A percentile compares a stretch with the other conserved stretches of the same genome.
phyloP scores from a whole-genome alignment of 495 filamentous ascomycete species.

The Talaromyces thailandensis region DNA sequence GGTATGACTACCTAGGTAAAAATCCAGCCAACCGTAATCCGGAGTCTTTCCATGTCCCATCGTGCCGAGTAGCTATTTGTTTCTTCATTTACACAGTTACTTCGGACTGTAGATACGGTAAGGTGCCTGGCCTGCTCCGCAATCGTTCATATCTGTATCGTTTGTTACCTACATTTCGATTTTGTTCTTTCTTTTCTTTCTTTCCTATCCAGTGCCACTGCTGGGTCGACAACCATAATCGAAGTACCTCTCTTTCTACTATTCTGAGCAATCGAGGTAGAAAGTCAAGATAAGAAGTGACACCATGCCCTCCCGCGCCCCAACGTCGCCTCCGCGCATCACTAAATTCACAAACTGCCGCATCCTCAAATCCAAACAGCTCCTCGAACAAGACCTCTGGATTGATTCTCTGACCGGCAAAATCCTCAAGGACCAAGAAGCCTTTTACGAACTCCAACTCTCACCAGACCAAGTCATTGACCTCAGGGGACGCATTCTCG shows the following conservation, averaged over 20 bases:
- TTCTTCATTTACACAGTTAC: not conserved
- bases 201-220: not conserved
- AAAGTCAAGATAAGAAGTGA: not conserved
- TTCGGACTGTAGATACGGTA: not conserved
- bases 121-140: not conserved
- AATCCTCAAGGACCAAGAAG: conserved; percentile 63
- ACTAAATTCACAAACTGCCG: conserved; percentile 81
- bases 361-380: conserved; percentile 48
- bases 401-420: conserved; percentile 66
- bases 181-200: not conserved
- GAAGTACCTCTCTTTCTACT: too few species aligned
- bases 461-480: conserved; percentile 50
- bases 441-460: conserved; percentile 61
- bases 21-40: not conserved
- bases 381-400: conserved; percentile 71
- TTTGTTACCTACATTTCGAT: not conserved
- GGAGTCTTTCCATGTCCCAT: conserved; percentile 4
- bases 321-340: conserved; percentile 33
- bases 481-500: conserved; percentile 67
- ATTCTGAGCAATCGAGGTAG: too few species aligned
- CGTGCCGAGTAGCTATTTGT: not conserved
- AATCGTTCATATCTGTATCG: not conserved
- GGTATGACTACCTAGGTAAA: not conserved
- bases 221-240: not conserved
- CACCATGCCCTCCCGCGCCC: conserved; percentile 6